These are phyloP conservation scores for Zea mays DNA, from an alignment of 176 grass and related monocot genomes.

Conservation along the genomic window DNA sequence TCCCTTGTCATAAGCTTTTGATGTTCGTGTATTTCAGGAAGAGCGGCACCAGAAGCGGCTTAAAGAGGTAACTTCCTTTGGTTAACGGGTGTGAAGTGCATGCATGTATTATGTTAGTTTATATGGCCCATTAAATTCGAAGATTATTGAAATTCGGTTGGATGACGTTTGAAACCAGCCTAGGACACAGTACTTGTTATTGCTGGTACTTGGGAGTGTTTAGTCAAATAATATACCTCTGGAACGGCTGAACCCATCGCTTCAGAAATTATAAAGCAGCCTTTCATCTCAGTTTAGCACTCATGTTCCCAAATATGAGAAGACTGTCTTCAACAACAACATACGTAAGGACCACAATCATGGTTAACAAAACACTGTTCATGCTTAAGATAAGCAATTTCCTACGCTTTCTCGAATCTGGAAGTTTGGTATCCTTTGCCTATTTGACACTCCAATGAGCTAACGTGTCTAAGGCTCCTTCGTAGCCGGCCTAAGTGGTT, in stretches of 20 bases:
- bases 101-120: neutral
- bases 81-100: neutral
- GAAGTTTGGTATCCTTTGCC: constrained; percentile 8
- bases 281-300: neutral
- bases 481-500: constrained; percentile 24
- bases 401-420: neutral
- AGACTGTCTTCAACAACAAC: neutral
- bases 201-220: neutral
- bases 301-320: neutral
- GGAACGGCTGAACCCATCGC: neutral
- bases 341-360: neutral
- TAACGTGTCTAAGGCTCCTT: constrained; percentile 22
- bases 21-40: constrained; percentile 53
- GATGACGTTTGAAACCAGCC: neutral
- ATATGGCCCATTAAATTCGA: neutral
- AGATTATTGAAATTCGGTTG: neutral
- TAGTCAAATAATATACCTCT: neutral
- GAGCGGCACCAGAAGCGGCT: constrained; percentile 58
- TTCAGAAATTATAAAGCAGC: neutral
- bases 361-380: neutral
- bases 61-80: constrained; percentile 59
- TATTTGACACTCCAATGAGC: constrained; percentile 26
- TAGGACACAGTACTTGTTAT: neutral
- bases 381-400: constrained; percentile 1
- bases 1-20: neutral